These are phyloP conservation scores for Tephrocybe sp. DNA, from an alignment of 768 basidiomycete species.

Conservation along the genomic window DNA sequence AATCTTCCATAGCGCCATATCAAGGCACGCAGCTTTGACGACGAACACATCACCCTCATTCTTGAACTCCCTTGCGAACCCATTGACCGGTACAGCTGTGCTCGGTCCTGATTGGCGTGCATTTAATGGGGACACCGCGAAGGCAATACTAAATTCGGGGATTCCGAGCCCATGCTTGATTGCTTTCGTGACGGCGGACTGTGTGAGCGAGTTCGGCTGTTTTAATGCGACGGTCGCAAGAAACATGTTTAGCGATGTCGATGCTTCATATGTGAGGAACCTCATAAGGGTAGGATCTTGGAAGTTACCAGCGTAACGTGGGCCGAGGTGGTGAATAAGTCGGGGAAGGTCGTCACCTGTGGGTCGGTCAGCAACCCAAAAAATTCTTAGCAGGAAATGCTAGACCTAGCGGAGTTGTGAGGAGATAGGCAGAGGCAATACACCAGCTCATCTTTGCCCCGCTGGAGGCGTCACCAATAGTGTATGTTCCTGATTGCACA, in stretches of 20 bases:
- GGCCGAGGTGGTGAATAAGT: constrained; percentile 79
- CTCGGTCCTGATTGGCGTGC: constrained; percentile 18
- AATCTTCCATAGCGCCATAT: constrained; percentile 75
- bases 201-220: constrained; percentile 22
- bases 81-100: constrained; percentile 17
- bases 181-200: constrained; percentile 44
- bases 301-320: constrained; percentile 72
- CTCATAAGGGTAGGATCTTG: constrained; percentile 67
- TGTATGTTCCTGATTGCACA: constrained; percentile 39
- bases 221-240: constrained; percentile 47
- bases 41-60: constrained; percentile 55
- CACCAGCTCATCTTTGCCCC: constrained; percentile 60
- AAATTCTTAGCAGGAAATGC: too few relatives aligned
- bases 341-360: constrained; percentile 69
- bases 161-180: constrained; percentile 48
- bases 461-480: constrained; percentile 52
- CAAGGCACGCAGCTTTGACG: constrained; percentile 62
- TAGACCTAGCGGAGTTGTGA: constrained; percentile 62
- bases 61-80: constrained; percentile 21
- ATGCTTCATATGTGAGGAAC: constrained; percentile 83
- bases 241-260: constrained; percentile 81
- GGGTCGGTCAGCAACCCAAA: too few relatives aligned
- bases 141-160: constrained; percentile 34
- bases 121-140: constrained; percentile 39
- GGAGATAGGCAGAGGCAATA: constrained; percentile 60